These are phyloP conservation scores for Piedraia hortae DNA, from an alignment of 2,329 filamentous ascomycete genomes.

Conservation along the genomic window DNA sequence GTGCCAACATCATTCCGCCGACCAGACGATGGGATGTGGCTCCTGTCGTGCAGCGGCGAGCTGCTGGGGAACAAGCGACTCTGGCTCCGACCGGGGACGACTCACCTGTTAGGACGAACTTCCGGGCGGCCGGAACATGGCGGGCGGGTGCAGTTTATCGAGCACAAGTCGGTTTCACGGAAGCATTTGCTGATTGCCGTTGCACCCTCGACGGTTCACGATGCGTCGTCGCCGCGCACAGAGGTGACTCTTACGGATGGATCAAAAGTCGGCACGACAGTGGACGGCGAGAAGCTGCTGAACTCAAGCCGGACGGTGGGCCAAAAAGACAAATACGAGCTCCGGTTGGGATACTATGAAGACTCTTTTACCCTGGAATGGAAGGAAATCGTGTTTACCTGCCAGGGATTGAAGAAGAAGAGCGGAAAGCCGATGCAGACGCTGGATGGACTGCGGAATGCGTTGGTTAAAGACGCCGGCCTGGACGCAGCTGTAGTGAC, in stretches of 20 bases:
- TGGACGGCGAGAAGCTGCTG: conserved; percentile 42
- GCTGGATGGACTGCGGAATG: too few species aligned
- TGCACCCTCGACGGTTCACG: conserved; percentile 32
- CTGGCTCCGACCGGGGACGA: conserved; percentile 9
- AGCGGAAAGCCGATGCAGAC: conserved; percentile 32
- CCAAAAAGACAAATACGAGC: conserved; percentile 17
- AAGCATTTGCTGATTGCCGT: conserved; percentile 65
- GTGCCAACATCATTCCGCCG: conserved; percentile 1
- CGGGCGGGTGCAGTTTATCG: conserved; percentile 33
- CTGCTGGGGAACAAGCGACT: conserved; percentile 21
- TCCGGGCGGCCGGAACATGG: conserved; percentile 22
- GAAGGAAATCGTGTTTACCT: conserved; percentile 55
- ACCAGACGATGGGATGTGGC: conserved; percentile 18
- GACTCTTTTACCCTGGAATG: conserved; percentile 29
- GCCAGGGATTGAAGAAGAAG: conserved; percentile 41
- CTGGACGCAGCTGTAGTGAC: conserved; percentile 68
- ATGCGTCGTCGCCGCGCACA: conserved; percentile 36
- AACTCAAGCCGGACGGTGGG: conserved; percentile 32
- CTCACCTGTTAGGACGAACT: conserved; percentile 33
- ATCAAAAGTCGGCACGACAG: conserved; percentile 59
- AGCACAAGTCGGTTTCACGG: conserved; percentile 60
- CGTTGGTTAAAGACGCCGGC: too few species aligned
- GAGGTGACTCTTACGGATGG: conserved; percentile 47
- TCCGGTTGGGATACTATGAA: conserved; percentile 46
- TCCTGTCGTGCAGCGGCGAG: conserved; percentile 26